Conservation (phyloP, 371 early-diverging fungal genomes). For the Mucor circinelloides region DNA sequence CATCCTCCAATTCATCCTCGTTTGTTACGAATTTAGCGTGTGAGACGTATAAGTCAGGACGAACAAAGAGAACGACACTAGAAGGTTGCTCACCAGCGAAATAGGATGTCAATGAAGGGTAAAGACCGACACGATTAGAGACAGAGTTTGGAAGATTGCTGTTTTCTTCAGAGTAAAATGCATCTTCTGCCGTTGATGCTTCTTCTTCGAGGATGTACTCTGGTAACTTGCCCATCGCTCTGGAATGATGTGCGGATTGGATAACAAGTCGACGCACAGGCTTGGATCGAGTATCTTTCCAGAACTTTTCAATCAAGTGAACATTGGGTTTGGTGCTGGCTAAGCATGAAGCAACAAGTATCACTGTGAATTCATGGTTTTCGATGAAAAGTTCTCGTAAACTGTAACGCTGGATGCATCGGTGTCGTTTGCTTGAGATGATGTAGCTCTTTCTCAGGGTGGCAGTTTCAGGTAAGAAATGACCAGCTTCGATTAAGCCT, state of each 20-base stretch:
- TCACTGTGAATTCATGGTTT: neutral
- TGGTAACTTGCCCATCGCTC: neutral
- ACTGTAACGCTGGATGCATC: neutral
- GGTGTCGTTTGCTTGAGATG: neutral
- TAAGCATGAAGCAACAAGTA: slow-evolving; percentile 9
- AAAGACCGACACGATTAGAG: slow-evolving; percentile 6
- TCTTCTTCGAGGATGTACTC: slow-evolving; percentile 10
- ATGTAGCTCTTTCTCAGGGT: slow-evolving; percentile 6
- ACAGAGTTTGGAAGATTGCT: slow-evolving; percentile 9
- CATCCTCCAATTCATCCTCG: neutral
- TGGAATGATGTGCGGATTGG: slow-evolving; percentile 15
- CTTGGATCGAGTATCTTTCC: slow-evolving; percentile 3
- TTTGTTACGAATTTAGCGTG: slow-evolving; percentile 12
- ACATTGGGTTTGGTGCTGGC: neutral
- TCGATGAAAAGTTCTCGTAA: slow-evolving; percentile 5
- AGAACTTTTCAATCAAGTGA: slow-evolving; percentile 9
- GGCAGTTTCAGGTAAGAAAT: slow-evolving; percentile 20
- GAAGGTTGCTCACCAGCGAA: neutral
- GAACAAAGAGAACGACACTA: slow-evolving; percentile 10
- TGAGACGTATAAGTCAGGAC: slow-evolving; percentile 23
- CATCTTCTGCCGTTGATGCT: neutral
- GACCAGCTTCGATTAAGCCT: slow-evolving; percentile 14
- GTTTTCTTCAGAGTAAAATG: slow-evolving; percentile 19
- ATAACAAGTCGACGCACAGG: slow-evolving; percentile 16
- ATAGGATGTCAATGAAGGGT: neutral